Evolutionary conservation across 2,329 filamentous ascomycete species (phyloP).

Genomic region (Trichoderma koningii): DNA sequence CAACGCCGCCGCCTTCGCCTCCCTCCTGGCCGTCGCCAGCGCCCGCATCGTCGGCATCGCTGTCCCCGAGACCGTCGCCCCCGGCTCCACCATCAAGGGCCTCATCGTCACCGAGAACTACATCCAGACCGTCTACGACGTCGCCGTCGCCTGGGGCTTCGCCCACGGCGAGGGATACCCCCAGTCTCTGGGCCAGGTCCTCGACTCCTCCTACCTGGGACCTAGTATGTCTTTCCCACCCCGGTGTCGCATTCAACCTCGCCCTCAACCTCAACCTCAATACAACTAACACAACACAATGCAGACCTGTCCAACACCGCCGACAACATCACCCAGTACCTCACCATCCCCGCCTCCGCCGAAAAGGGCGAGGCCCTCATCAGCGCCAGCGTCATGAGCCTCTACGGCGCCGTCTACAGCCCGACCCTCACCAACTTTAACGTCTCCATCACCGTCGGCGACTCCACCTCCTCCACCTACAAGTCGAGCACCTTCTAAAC

Average conservation of each 20-base stretch:
- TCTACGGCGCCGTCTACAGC: constrained; percentile 34
- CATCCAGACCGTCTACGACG: constrained; percentile 48
- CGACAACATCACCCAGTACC: constrained; percentile 33
- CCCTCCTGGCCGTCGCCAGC: constrained; percentile 35
- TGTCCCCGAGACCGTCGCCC: constrained; percentile 44
- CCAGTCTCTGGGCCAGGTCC: constrained; percentile 37
- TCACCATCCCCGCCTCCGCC: constrained; percentile 34
- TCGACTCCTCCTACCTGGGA: constrained; percentile 42
- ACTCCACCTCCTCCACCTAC: constrained; percentile 33
- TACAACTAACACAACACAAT: neutral
- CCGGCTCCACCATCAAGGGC: constrained; percentile 43
- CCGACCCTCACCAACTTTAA: constrained; percentile 34
- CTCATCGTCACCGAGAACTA: constrained; percentile 46
- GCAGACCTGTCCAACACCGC: constrained; percentile 35
- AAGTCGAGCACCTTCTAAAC: constrained; percentile 24
- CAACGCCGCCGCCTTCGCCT: constrained; percentile 31
- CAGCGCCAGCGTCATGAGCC: constrained; percentile 35
- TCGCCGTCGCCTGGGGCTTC: constrained; percentile 49
- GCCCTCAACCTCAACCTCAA: no score
- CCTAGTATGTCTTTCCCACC: constrained; percentile 34
- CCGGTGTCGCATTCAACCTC: no score
- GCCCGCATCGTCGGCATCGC: constrained; percentile 49
- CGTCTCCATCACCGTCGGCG: constrained; percentile 35
- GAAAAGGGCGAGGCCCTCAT: constrained; percentile 33
- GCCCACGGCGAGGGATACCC: constrained; percentile 33